Percentiles rank a stretch among this genome's conserved stretches.
Evolutionary conservation across 345 rosid species (phyloP).

Genomic region (Euphorbia pulcherrima): DNA sequence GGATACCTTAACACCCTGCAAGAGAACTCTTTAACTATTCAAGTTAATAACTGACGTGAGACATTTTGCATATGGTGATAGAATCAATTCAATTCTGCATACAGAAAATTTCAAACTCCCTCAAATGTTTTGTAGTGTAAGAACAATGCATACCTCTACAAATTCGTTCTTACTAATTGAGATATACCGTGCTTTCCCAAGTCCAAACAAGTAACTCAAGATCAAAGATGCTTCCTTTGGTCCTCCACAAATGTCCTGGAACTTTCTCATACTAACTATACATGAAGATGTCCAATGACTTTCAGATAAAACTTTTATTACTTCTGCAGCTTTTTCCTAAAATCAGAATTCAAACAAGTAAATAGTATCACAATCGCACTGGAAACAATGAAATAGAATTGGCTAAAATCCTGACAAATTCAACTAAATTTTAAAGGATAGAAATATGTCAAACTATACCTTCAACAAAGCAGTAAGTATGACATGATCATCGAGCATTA

Average conservation of each 20-base stretch:
- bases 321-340: conserved; percentile 53
- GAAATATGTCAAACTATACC: conserved; percentile 29
- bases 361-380: not conserved
- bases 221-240: conserved; percentile 55
- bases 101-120: not conserved
- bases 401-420: not conserved
- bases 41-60: not conserved
- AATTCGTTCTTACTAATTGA: conserved; percentile 49
- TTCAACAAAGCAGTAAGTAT: conserved; percentile 49
- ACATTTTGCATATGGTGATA: not conserved
- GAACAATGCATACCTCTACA: conserved; percentile 49
- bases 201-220: conserved; percentile 58
- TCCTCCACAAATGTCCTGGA: conserved; percentile 59
- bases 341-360: not conserved
- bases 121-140: not conserved
- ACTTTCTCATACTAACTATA: conserved; percentile 57
- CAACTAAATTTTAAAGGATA: not conserved
- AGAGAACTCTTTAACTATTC: conserved; percentile 14
- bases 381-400: not conserved
- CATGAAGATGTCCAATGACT: conserved; percentile 61
- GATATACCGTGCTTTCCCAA: conserved; percentile 59
- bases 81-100: not conserved
- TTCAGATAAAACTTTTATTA: conserved; percentile 41
- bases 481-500: conserved; percentile 41
- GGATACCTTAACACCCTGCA: conserved; percentile 81